phyloP scores from a whole-genome alignment of 805 yeast genomes.

The Candida alai region DNA sequence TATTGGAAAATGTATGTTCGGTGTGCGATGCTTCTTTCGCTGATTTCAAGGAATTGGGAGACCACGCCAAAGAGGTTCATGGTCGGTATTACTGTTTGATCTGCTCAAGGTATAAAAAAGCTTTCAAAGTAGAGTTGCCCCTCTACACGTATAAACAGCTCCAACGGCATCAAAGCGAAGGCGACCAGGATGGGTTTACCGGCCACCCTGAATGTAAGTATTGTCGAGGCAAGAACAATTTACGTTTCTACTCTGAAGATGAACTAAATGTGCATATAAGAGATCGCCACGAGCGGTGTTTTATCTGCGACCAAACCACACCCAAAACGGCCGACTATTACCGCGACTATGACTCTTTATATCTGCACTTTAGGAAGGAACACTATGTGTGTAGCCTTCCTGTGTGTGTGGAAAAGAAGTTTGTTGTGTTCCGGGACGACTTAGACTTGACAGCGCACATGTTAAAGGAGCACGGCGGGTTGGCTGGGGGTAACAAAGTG shows the following conservation, averaged over 20 bases:
- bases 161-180: slow-evolving; percentile 64
- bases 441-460: slow-evolving; percentile 85
- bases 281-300: slow-evolving; percentile 83
- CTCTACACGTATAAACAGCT: slow-evolving; percentile 60
- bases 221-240: slow-evolving; percentile 51
- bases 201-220: slow-evolving; percentile 91
- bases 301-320: slow-evolving; percentile 71
- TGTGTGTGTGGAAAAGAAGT: slow-evolving; percentile 79
- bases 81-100: slow-evolving; percentile 64
- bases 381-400: slow-evolving; percentile 80
- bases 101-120: slow-evolving; percentile 73
- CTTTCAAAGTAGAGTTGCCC: slow-evolving; percentile 68
- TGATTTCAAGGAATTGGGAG: slow-evolving; percentile 54
- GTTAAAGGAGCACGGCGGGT: slow-evolving; percentile 71
- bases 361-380: slow-evolving; percentile 64
- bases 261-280: slow-evolving; percentile 81
- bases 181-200: slow-evolving; percentile 72
- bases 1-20: slow-evolving; percentile 59
- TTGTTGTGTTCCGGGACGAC: slow-evolving; percentile 87
- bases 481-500: slow-evolving; percentile 43
- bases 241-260: slow-evolving; percentile 85
- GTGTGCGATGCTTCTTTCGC: slow-evolving; percentile 40
- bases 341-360: slow-evolving; percentile 69
- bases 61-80: slow-evolving; percentile 66
- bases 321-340: slow-evolving; percentile 65